phyloP scores from a whole-genome alignment of 2,329 filamentous ascomycete genomes.

The Penicillium hordei region DNA sequence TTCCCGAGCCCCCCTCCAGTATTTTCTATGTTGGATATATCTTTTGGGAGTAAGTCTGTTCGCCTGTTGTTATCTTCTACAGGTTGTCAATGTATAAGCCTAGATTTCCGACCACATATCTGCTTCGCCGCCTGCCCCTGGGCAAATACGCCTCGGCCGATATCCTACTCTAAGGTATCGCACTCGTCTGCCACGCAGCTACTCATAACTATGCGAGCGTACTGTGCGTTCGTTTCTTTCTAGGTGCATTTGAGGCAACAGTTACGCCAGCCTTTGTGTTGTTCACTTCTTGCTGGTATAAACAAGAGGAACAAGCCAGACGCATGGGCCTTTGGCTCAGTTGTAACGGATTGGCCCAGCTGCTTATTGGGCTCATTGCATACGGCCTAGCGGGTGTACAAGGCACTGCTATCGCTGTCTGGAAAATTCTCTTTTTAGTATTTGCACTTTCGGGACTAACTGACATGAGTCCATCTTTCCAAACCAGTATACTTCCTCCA shows the following conservation, averaged over 20 bases:
- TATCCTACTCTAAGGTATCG: conserved; percentile 24
- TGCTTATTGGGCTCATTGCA: conserved; percentile 11
- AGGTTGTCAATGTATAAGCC: neutral
- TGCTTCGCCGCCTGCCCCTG: conserved; percentile 50
- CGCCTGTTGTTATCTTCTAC: neutral
- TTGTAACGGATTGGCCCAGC: conserved; percentile 17
- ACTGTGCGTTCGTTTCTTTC: conserved; percentile 21
- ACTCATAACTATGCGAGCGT: conserved; percentile 21
- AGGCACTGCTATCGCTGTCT: neutral
- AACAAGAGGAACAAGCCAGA: conserved; percentile 12
- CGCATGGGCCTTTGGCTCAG: conserved; percentile 19
- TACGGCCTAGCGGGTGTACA: conserved; percentile 15
- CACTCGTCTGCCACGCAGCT: conserved; percentile 16
- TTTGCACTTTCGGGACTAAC: conserved; percentile 80
- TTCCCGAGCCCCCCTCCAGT: conserved; percentile 28
- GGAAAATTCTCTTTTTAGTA: conserved; percentile 18
- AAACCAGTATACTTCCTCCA: conserved; percentile 68
- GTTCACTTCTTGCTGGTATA: conserved; percentile 18
- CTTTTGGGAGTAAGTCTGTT: conserved; percentile 37
- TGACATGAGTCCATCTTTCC: conserved; percentile 80
- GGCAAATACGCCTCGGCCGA: conserved; percentile 50
- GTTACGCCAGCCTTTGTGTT: conserved; percentile 14
- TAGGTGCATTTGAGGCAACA: conserved; percentile 18
- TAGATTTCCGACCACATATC: conserved; percentile 49
- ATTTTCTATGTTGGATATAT: conserved; percentile 43